These are phyloP conservation scores for Pythium pectinolyticum DNA, from an alignment of 352 stramenopile species.

Conservation along the genomic window DNA sequence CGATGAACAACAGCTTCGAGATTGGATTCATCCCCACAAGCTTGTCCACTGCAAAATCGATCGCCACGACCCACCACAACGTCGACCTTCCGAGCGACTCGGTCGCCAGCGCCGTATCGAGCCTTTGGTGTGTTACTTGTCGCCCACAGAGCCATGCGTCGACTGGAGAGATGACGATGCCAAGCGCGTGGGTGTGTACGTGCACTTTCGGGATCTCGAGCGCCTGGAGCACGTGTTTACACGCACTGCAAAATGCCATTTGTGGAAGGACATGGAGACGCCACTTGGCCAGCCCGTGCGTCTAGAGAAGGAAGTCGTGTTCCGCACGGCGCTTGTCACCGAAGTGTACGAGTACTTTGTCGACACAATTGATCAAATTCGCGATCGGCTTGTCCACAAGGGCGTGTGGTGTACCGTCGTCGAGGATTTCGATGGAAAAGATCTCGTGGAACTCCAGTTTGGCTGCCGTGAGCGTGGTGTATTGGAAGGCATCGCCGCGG, in stretches of 20 bases:
- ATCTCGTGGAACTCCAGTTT: slow-evolving; percentile 14
- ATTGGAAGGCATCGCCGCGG: neutral
- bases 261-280: neutral
- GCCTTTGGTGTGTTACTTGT: neutral
- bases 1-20: neutral
- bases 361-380: neutral
- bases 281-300: slow-evolving; percentile 20
- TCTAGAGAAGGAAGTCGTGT: slow-evolving; percentile 18
- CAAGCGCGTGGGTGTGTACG: neutral
- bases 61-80: neutral
- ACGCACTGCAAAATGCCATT: neutral
- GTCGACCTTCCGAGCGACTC: neutral
- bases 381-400: neutral
- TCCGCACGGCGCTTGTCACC: neutral
- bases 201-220: neutral
- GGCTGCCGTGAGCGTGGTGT: neutral
- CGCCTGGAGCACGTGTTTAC: neutral
- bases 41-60: neutral
- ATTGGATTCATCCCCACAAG: neutral
- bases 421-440: neutral
- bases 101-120: neutral
- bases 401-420: neutral
- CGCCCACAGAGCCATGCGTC: neutral
- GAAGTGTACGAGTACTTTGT: slow-evolving; percentile 11
- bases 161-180: neutral